Evolutionary conservation across 169 alveolate species (phyloP).

Genomic region (Theileria sp.): DNA sequence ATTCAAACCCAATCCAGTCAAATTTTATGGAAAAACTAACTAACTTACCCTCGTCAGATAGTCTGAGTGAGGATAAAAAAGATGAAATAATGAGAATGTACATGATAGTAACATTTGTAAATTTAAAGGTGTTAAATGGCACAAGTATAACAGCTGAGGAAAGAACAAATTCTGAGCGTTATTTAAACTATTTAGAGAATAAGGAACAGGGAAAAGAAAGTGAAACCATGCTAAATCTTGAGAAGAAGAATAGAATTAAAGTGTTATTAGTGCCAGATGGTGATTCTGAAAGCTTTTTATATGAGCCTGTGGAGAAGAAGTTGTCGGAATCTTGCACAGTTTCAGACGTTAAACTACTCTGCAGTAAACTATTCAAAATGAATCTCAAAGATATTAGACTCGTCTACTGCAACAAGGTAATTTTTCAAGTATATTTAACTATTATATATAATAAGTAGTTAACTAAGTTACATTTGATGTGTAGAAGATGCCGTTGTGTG

Average conservation of each 20-base stretch:
- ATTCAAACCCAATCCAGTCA: not conserved
- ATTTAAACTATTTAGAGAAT: constrained; percentile 31
- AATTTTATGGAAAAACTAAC: not conserved
- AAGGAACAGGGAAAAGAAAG: not conserved
- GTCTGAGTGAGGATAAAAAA: not conserved
- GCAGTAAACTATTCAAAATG: constrained; percentile 35
- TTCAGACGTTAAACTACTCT: constrained; percentile 44
- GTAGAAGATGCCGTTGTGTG: constrained; percentile 61
- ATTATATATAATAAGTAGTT: not conserved
- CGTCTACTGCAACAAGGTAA: constrained; percentile 57
- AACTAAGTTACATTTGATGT: not conserved
- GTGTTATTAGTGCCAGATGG: constrained; percentile 57
- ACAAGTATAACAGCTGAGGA: constrained; percentile 32
- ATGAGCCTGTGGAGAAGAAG: constrained; percentile 14
- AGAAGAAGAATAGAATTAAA: not conserved
- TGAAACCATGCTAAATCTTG: no score
- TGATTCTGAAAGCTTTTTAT: constrained; percentile 40
- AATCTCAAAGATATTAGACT: constrained; percentile 29
- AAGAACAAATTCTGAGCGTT: constrained; percentile 58
- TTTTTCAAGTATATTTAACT: not conserved
- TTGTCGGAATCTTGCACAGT: constrained; percentile 36
- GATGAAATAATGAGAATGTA: constrained; percentile 34
- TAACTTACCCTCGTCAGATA: not conserved
- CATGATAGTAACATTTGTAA: constrained; percentile 44
- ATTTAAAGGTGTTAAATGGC: constrained; percentile 49